These are phyloP conservation scores for Betula pendula DNA, from an alignment of 306 rosid species.

Conservation along the genomic window DNA sequence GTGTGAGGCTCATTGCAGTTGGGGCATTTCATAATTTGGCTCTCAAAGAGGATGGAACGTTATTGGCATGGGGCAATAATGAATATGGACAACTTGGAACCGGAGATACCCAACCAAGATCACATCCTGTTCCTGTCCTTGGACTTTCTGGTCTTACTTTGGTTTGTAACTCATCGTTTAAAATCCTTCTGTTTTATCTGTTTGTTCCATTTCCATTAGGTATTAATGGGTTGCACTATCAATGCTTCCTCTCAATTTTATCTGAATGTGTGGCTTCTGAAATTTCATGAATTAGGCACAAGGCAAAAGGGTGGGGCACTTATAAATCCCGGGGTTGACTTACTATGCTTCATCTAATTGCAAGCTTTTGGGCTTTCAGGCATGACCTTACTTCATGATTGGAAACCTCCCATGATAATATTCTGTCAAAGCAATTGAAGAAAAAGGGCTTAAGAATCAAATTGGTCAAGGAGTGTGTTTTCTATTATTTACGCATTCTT, in stretches of 20 bases:
- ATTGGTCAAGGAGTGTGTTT: neutral
- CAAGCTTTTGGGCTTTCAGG: slow-evolving; percentile 5
- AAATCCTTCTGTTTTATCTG: slow-evolving; percentile 11
- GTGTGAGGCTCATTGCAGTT: slow-evolving; percentile 84
- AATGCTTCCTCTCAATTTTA: neutral
- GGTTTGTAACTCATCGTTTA: slow-evolving; percentile 52
- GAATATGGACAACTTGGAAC: slow-evolving; percentile 99
- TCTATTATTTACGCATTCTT: neutral
- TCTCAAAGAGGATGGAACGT: slow-evolving; percentile 87
- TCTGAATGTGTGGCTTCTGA: neutral
- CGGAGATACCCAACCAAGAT: slow-evolving; percentile 99
- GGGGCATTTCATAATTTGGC: slow-evolving; percentile 99
- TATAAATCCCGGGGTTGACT: neutral
- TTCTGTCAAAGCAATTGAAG: slow-evolving; percentile 1
- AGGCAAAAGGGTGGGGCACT: neutral
- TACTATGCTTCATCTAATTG: neutral
- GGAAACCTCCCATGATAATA: neutral
- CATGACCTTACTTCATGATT: neutral
- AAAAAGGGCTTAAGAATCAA: neutral
- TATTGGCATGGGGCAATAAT: slow-evolving; percentile 99
- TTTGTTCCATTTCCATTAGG: neutral
- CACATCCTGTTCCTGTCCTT: slow-evolving; percentile 92
- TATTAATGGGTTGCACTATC: slow-evolving; percentile 5
- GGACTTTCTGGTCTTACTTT: slow-evolving; percentile 85
- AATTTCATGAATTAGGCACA: neutral